Evolutionary conservation across 129 eudicot genomes (phyloP).

Genomic region (Flaveria ramosissima): DNA sequence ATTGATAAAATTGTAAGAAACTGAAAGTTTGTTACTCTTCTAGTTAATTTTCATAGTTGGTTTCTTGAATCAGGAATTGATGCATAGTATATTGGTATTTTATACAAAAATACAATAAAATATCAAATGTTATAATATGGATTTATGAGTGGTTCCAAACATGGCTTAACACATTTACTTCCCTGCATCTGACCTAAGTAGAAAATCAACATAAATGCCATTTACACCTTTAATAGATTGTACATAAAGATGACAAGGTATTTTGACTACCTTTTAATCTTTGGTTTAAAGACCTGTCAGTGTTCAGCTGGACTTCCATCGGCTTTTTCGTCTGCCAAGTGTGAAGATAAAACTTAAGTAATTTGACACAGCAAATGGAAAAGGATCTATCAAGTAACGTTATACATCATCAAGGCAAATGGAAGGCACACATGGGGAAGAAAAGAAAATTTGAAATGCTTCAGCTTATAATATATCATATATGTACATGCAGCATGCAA

Average conservation of each 20-base stretch:
- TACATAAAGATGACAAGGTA: constrained; percentile 16
- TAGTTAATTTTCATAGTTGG: background rate
- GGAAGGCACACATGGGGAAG: background rate
- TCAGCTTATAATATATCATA: background rate
- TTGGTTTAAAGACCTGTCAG: constrained; percentile 11
- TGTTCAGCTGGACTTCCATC: constrained; percentile 32
- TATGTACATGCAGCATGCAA: background rate
- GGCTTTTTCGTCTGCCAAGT: constrained; percentile 34
- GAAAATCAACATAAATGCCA: background rate
- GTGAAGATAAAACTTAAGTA: background rate
- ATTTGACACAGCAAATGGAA: constrained; percentile 19
- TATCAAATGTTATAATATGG: background rate
- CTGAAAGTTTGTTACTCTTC: background rate
- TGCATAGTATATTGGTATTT: background rate
- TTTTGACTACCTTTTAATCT: constrained; percentile 21
- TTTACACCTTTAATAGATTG: constrained; percentile 14
- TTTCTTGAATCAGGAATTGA: constrained; percentile 8
- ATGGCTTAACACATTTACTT: background rate
- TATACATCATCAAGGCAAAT: constrained; percentile 3
- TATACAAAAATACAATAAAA: background rate
- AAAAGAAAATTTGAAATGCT: constrained; percentile 3
- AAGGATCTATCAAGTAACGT: background rate
- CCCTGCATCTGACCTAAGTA: background rate
- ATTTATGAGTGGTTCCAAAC: background rate
- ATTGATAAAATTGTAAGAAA: background rate